Base-by-base conservation (phyloP, 331 rosid genomes). In the Arachis monticola region DNA sequence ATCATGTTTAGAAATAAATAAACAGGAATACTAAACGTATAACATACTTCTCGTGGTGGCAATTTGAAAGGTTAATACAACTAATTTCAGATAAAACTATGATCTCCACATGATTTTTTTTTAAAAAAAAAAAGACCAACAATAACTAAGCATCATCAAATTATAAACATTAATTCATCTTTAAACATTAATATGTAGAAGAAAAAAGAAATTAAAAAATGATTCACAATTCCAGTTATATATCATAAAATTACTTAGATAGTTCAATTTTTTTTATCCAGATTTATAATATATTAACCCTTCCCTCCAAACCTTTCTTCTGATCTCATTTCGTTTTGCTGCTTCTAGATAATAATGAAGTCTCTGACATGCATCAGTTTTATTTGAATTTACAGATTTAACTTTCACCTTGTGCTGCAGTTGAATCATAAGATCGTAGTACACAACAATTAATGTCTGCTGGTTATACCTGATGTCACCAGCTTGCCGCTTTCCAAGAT, bases 401-500 rank as follows among this genome's bases (percentile, higher is more conserved):
- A 61, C 60, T 74, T 71, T 74, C 56, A 77, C 31, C 30, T 46
- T 32, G 75, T 59, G 61, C 32, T 35, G 2, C 13, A 70, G 40
- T 62, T 38, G 11, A 73, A 75, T 50, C 22, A 71, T 35, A 44
- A 44, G 48, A 44, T 48, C 9, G 56, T 59, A 46, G 30, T 6
- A 81, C 67, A 78, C 75, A 71, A 14, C 55, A 80, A 62, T 45
- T 11, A 45, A 22, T 11, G 67, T 69, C 22, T 17, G 22, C 17
- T 57, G 62, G 57, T 59, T 14, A 85, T 87, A 92, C 99, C 99
- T 94, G 81, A 88, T 62, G 11, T 92, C 99, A 73, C 97, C 97
- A 76, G 93, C 93, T 79, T 88, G 73, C 64, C 95, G 88, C 80
- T 90, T 79, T 81, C 99, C 99, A 58, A 94, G 97, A 77, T 94